phyloP scores from a whole-genome alignment of 192 early-diverging fungal genomes.

The Entrophospora sp. region DNA sequence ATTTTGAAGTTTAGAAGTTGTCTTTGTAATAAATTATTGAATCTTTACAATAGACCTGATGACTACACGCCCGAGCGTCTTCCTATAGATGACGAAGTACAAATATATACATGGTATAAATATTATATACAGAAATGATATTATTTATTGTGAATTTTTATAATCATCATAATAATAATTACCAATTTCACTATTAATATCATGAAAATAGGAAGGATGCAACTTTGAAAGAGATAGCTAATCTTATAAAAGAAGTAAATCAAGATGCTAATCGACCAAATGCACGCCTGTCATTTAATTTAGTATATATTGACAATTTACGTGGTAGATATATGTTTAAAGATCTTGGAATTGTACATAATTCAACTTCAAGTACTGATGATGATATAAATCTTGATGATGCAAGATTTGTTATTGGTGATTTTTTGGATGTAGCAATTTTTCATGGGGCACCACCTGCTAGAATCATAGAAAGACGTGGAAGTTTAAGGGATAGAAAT shows the following conservation, averaged over 20 bases:
- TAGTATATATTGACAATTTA: conserved; percentile 36
- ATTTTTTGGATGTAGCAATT: conserved; percentile 48
- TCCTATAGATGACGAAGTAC: conserved; percentile 39
- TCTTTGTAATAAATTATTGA: background rate
- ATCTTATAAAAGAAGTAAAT: conserved; percentile 37
- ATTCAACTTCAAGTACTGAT: conserved; percentile 25
- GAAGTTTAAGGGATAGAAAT: conserved; percentile 11
- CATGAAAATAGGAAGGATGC: conserved; percentile 45
- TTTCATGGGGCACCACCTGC: conserved; percentile 18
- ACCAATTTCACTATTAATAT: background rate
- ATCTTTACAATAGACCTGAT: conserved; percentile 13
- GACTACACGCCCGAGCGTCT: conserved; percentile 29
- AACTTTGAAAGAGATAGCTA: conserved; percentile 49
- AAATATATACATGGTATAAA: conserved; percentile 50
- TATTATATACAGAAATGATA: background rate
- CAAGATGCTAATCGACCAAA: conserved; percentile 31
- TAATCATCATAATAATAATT: background rate
- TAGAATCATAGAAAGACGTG: background rate
- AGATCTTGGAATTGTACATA: conserved; percentile 36
- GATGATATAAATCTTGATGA: conserved; percentile 43
- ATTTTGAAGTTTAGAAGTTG: background rate
- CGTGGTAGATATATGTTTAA: conserved; percentile 29
- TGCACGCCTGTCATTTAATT: conserved; percentile 38
- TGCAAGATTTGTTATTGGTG: conserved; percentile 47
- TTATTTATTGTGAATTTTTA: background rate